A percentile compares a stretch with the other conserved stretches of the same genome.
Conservation (phyloP, 306 rosid species). For the Echinosophora koreensis region DNA sequence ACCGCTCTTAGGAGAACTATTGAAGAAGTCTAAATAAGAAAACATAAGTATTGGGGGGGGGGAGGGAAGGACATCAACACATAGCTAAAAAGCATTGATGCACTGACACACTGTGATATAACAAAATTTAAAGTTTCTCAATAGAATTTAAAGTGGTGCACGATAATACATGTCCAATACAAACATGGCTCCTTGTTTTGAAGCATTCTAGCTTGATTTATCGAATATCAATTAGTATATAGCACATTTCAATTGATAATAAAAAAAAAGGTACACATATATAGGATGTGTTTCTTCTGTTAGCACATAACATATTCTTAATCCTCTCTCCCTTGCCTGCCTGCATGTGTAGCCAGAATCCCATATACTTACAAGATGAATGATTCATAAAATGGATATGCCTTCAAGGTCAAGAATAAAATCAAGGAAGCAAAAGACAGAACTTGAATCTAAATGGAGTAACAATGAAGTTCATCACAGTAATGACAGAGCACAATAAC, state of each 20-base stretch:
- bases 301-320: background rate
- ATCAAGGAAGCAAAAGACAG: background rate
- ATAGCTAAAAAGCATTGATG: background rate
- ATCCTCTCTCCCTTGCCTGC: background rate
- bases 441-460: constrained; percentile 12
- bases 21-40: constrained; percentile 47
- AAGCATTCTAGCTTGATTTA: background rate
- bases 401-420: constrained; percentile 18
- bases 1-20: constrained; percentile 43
- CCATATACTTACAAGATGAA: constrained; percentile 17
- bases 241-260: constrained; percentile 10
- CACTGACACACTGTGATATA: background rate
- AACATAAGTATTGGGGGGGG: constrained; percentile 26
- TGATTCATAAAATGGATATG: constrained; percentile 15
- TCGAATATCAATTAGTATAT: background rate
- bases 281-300: background rate
- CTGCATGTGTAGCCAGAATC: background rate
- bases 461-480: constrained; percentile 4
- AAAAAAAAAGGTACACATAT: background rate
- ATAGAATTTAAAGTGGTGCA: background rate
- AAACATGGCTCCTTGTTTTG: background rate
- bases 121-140: background rate
- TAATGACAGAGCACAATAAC: background rate
- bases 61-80: constrained; percentile 42
- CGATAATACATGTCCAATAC: background rate